phyloP scores from a whole-genome alignment of 148 eudicot genomes.

The Chenopodium formosanum region DNA sequence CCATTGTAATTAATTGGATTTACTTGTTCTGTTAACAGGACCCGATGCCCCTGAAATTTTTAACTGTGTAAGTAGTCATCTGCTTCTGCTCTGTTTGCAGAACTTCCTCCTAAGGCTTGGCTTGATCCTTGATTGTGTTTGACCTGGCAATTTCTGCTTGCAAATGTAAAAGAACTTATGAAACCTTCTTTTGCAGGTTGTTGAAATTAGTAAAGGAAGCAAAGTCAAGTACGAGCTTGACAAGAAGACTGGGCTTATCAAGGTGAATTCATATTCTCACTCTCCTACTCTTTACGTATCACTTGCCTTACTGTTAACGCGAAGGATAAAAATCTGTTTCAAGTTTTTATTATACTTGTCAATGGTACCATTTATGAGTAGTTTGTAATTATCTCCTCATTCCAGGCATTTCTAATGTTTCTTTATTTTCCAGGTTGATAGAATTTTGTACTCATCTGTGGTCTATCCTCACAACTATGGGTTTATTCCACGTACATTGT shows the following conservation, averaged over 20 bases:
- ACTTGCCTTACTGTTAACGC: too few relatives aligned
- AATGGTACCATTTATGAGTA: background rate
- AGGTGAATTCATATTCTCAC: constrained; percentile 38
- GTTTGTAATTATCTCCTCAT: background rate
- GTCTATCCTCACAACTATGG: constrained; percentile 98
- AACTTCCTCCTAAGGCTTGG: background rate
- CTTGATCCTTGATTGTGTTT: background rate
- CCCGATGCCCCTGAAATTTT: constrained; percentile 57
- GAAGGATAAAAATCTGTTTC: background rate
- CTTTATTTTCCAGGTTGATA: constrained; percentile 63
- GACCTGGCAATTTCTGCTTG: background rate
- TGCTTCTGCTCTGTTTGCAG: background rate
- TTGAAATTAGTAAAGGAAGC: constrained; percentile 85
- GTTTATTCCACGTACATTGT: constrained; percentile 76
- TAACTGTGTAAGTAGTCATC: constrained; percentile 48
- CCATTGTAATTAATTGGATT: background rate
- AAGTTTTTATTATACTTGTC: background rate
- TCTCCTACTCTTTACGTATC: background rate
- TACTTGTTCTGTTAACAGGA: constrained; percentile 33
- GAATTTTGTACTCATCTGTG: constrained; percentile 84
- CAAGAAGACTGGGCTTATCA: constrained; percentile 86
- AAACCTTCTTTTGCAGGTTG: constrained; percentile 47
- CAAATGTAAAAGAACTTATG: background rate
- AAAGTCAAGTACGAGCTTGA: constrained; percentile 96
- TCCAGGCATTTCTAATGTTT: background rate